Percentiles rank a stretch among this genome's conserved stretches.
phyloP scores from a whole-genome alignment of 176 grass and related monocot species.

The Ananas comosus region DNA sequence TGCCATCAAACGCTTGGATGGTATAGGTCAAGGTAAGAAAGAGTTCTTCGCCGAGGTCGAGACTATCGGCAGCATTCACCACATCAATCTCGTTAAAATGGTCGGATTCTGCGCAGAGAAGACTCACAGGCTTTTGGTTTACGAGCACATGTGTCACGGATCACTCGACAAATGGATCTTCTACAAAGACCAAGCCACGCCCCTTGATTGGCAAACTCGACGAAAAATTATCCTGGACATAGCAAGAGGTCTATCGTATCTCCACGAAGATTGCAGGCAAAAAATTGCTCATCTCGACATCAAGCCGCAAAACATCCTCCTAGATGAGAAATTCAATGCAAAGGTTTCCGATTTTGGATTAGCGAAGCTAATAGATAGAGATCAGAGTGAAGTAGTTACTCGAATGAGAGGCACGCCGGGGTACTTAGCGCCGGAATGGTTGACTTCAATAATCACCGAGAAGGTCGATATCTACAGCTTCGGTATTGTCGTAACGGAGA shows the following conservation, averaged over 20 bases:
- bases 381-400: constrained; percentile 79
- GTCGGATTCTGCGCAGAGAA: constrained; percentile 67
- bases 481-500: constrained; percentile 57
- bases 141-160: constrained; percentile 66
- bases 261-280: constrained; percentile 67
- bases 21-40: constrained; percentile 57
- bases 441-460: constrained; percentile 72
- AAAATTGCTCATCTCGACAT: constrained; percentile 83
- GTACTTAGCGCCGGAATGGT: constrained; percentile 75
- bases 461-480: constrained; percentile 80
- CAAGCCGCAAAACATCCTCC: constrained; percentile 65
- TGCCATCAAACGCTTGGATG: constrained; percentile 56
- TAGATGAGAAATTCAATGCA: constrained; percentile 62
- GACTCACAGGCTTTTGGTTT: constrained; percentile 59
- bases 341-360: constrained; percentile 78
- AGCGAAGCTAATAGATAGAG: constrained; percentile 75
- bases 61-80: constrained; percentile 67
- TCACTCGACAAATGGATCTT: constrained; percentile 80
- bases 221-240: constrained; percentile 59
- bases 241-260: constrained; percentile 56
- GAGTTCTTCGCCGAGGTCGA: constrained; percentile 76
- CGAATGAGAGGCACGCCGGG: constrained; percentile 64
- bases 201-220: constrained; percentile 63
- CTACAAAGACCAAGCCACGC: constrained; percentile 25
- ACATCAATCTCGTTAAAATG: constrained; percentile 70